phyloP scores from a whole-genome alignment of 805 yeast species.

The Nakazawaea wickerhamii region DNA sequence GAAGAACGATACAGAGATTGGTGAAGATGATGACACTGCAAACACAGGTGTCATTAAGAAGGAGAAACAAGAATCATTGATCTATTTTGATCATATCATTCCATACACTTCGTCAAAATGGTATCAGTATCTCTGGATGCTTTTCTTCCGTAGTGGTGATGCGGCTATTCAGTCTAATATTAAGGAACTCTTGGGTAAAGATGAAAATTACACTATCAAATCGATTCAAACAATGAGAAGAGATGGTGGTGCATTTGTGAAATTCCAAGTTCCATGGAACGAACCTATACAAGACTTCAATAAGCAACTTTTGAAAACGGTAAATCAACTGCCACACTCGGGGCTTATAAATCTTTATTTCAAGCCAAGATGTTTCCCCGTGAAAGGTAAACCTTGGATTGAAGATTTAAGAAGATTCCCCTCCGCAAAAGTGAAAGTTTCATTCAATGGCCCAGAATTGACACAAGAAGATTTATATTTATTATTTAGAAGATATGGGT shows the following conservation, averaged over 20 bases:
- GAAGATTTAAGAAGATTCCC: constrained; percentile 86
- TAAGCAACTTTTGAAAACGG: constrained; percentile 36
- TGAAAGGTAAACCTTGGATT: constrained; percentile 93
- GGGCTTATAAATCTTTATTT: constrained; percentile 35
- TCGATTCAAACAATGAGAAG: constrained; percentile 65
- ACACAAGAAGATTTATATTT: constrained; percentile 76
- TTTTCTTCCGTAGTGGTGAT: constrained; percentile 33
- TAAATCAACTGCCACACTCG: constrained; percentile 20
- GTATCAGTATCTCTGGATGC: constrained; percentile 40
- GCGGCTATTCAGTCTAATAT: constrained; percentile 26
- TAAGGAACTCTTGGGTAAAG: constrained; percentile 32
- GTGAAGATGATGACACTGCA: constrained; percentile 49
- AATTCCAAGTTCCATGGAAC: constrained; percentile 55
- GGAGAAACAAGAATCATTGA: constrained; percentile 41
- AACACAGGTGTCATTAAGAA: constrained; percentile 55
- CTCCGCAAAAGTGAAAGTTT: constrained; percentile 53
- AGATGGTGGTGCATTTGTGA: constrained; percentile 94
- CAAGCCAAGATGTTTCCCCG: constrained; percentile 58
- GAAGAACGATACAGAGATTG: constrained; percentile 36
- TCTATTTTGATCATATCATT: constrained; percentile 53
- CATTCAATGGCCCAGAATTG: constrained; percentile 71
- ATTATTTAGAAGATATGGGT: constrained; percentile 82
- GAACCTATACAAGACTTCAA: constrained; percentile 48
- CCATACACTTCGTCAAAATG: constrained; percentile 36
- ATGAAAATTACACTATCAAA: constrained; percentile 36